Evolutionary conservation across 768 basidiomycete species (phyloP), one percentile per base, ranked within the genome.

Genomic region (Mycena indigotica): DNA sequence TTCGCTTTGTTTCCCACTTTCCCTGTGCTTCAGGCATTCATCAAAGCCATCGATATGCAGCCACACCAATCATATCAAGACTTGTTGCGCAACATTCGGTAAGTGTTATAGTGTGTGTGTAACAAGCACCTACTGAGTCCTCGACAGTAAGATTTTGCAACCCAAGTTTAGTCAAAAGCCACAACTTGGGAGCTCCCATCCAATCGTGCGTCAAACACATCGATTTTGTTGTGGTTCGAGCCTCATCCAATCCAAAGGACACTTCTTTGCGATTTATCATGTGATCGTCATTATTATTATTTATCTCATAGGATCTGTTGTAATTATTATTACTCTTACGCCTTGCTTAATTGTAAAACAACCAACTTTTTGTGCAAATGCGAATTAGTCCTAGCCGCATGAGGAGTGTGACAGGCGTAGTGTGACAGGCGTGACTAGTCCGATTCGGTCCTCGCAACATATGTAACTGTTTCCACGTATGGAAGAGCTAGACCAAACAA

Each of bases 181-280:
- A 3, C 89, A 90, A 67, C 67, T 91, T 13, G 86, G 87, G 5
- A 88, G 85, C 59, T 88, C 89, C 6, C 88, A 91, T 65, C 81
- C 74, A 15, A 85, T 90, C 52, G 88, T 81, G 62, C 45, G 78
- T n/a, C n/a, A n/a, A n/a, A 69, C 4, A 40, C 19, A 8, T 21
- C 38, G 15, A 26, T 39, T n/a, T 12, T 39, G 17, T 28, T n/a
- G 3, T 24, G 32, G 19, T 50, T 21, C 10, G 23, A 49, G 26
- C 32, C 25, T 56, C 49, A 50, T n/a, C n/a, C 50, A 28, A 28
- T 52, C 21, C 21, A 13, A 41, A 58, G 57, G 52, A 53, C 17
- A 58, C 58, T 38, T 54, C 53, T 16, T 6, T 53, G 28, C 40
- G 40, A 35, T 17, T 35, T 35, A 17, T 8, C 8, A 35, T 35